Percentiles rank a stretch among this genome's conserved stretches.
Conservation (phyloP, 2,329 filamentous ascomycete species). For the Remersonia thermophila region DNA sequence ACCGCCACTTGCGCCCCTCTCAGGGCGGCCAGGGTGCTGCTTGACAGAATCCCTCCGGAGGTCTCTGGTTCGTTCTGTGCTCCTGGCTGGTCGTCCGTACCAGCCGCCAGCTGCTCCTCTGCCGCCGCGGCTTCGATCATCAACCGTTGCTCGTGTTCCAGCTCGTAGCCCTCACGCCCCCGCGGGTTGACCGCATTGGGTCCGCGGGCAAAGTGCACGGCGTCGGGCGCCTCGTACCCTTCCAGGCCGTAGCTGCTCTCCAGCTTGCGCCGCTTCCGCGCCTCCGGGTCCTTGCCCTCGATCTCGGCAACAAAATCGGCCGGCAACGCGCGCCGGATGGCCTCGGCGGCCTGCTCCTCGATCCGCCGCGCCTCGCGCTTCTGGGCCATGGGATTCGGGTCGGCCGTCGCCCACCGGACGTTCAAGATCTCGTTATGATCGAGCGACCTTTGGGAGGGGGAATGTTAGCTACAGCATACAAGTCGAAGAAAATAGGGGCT, state of each 20-base stretch:
- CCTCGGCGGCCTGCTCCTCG: slow-evolving; percentile 93
- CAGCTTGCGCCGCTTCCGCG: slow-evolving; percentile 76
- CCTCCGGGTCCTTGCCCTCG: slow-evolving; percentile 79
- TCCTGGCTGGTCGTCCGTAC: slow-evolving; percentile 30
- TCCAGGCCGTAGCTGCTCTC: slow-evolving; percentile 81
- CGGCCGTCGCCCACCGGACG: slow-evolving; percentile 91
- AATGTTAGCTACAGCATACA: slow-evolving; percentile 1
- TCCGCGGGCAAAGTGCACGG: slow-evolving; percentile 81
- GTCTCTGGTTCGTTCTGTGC: slow-evolving; percentile 26
- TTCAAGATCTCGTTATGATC: slow-evolving; percentile 91
- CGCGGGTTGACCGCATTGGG: slow-evolving; percentile 51
- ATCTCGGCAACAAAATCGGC: slow-evolving; percentile 88
- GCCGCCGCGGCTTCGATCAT: slow-evolving; percentile 47
- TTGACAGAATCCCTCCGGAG: slow-evolving; percentile 61
- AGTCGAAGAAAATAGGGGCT: no score
- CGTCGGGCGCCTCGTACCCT: slow-evolving; percentile 87
- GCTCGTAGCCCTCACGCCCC: slow-evolving; percentile 46
- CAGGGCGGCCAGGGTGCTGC: slow-evolving; percentile 68
- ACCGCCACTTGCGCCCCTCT: slow-evolving; percentile 44
- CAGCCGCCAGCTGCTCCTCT: slow-evolving; percentile 30
- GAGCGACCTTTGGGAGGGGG: slow-evolving; percentile 38
- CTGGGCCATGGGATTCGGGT: slow-evolving; percentile 90
- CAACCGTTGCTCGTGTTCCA: slow-evolving; percentile 48
- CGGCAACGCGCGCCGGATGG: slow-evolving; percentile 75
- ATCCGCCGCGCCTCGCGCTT: slow-evolving; percentile 79